These are phyloP conservation scores for Fusarium longipes DNA, from an alignment of 2,329 filamentous ascomycete genomes.

Conservation along the genomic window DNA sequence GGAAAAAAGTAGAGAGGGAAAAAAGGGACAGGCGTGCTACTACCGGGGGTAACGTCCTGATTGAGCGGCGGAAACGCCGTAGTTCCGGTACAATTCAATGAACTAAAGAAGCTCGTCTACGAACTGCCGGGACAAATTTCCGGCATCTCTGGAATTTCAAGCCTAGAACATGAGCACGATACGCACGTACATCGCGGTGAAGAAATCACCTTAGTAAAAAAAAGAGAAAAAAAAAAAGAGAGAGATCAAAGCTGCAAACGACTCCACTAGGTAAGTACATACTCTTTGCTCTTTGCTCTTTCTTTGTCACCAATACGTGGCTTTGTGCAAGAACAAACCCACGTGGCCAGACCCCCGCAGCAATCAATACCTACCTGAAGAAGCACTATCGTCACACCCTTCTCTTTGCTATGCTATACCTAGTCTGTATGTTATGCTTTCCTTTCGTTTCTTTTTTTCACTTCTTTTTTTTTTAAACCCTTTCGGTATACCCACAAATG, in stretches of 20 bases:
- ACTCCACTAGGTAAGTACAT: no score
- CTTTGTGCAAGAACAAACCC: constrained; percentile 44
- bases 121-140: constrained; percentile 19
- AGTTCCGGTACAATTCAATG: constrained; percentile 3
- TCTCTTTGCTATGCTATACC: not conserved
- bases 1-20: not conserved
- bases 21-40: not conserved
- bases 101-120: constrained; percentile 18
- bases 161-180: constrained; percentile 30
- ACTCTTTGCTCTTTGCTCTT: constrained; percentile 39
- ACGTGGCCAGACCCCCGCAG: constrained; percentile 45
- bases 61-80: constrained; percentile 1
- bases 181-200: not conserved
- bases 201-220: not conserved
- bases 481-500: not conserved
- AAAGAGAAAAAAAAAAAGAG: constrained; percentile 1
- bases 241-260: constrained; percentile 7
- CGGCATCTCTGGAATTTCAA: constrained; percentile 13
- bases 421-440: not conserved
- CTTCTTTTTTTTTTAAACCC: not conserved
- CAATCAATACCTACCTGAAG: constrained; percentile 14
- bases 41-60: constrained; percentile 4
- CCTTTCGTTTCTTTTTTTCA: not conserved
- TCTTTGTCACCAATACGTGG: constrained; percentile 42
- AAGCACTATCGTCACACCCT: constrained; percentile 33